Base-by-base conservation (phyloP, 495 filamentous ascomycete species). In the Lasiosphaeriaceae sp. region DNA sequence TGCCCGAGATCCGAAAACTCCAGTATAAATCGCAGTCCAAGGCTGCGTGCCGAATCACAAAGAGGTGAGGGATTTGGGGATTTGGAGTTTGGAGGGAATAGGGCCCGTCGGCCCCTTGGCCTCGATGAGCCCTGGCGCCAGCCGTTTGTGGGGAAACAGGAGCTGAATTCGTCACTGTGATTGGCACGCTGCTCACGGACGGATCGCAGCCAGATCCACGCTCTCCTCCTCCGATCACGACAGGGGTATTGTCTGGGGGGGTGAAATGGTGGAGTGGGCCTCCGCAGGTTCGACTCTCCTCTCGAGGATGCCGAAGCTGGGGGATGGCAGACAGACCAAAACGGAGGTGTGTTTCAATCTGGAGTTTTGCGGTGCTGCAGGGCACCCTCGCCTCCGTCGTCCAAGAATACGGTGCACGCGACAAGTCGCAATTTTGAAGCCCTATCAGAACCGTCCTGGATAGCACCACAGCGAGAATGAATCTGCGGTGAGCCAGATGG, bases 21-120 rank as follows among this genome's bases (percentile, higher is more conserved):
- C 39, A 43, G 39, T 43, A 12, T 43, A 16, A 43, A 43, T 17
- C 39, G 39, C 39, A 43, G 9, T 17, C 39, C 14, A 43, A 43
- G 39, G 39, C 9, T 37, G 39, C n/a, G 14, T 41, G 39, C n/a
- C 14, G 39, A 43, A 43, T 43, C 39, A 17, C 14, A 17, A n/a
- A 14, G 39, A 43, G 39, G 39, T 43, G 39, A 43, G 1, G 39
- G 39, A 43, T 43, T 43, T 43, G 47, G 47, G 9, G 26, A 50
- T 50, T 47, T 47, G 45, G 45, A 52, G 35, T 44, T 53, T 35
- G 51, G n/a, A 43, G 39, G 39, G 14, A 67, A 54, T 52, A 51
- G 66, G 66, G 65, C 55, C 66, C 64, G 66, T 63, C 64, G 66
- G 66, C 64, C 61, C 66, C 59, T 58, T 37, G 17, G 41, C 20